These are phyloP conservation scores for Blepharisma stoltei DNA, from an alignment of 73 alveolate species.

Conservation along the genomic window DNA sequence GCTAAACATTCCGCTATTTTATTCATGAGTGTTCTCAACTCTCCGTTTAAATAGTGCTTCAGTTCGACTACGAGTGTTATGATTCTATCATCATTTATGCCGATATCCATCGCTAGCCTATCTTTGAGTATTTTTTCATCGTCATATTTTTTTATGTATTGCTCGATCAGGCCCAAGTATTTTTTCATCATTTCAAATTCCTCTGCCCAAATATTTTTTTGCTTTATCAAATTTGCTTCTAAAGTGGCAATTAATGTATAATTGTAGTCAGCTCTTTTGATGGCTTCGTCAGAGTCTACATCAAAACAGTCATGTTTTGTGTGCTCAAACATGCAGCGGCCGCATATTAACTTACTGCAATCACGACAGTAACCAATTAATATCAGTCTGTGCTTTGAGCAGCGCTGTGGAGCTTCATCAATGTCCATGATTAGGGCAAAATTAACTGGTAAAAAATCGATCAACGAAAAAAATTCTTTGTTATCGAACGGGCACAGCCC, in stretches of 20 bases:
- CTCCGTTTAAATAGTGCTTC: too few species aligned
- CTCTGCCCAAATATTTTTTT: neutral
- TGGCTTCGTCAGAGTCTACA: neutral
- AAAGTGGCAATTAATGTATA: neutral
- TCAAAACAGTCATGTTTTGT: neutral
- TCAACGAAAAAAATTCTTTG: neutral
- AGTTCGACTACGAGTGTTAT: too few species aligned
- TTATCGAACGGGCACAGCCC: slow-evolving; percentile 21
- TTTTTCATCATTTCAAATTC: neutral
- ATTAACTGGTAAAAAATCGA: slow-evolving; percentile 2
- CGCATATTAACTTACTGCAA: neutral
- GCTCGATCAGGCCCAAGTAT: too few species aligned
- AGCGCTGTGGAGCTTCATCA: neutral
- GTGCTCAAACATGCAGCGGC: slow-evolving; percentile 3
- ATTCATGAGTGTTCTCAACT: too few species aligned
- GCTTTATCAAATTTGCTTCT: neutral
- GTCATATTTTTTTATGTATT: too few species aligned
- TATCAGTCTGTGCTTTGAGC: neutral
- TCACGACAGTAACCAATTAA: slow-evolving; percentile 6
- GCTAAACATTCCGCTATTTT: too few species aligned
- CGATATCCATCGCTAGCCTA: too few species aligned
- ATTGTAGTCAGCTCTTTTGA: neutral
- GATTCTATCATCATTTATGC: too few species aligned
- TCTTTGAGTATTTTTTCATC: too few species aligned
- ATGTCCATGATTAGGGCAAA: neutral